Percentiles rank a stretch among this genome's conserved stretches.
These are phyloP conservation scores for Elongisporangium prolatum DNA, from an alignment of 352 stramenopile species.

Conservation along the genomic window DNA sequence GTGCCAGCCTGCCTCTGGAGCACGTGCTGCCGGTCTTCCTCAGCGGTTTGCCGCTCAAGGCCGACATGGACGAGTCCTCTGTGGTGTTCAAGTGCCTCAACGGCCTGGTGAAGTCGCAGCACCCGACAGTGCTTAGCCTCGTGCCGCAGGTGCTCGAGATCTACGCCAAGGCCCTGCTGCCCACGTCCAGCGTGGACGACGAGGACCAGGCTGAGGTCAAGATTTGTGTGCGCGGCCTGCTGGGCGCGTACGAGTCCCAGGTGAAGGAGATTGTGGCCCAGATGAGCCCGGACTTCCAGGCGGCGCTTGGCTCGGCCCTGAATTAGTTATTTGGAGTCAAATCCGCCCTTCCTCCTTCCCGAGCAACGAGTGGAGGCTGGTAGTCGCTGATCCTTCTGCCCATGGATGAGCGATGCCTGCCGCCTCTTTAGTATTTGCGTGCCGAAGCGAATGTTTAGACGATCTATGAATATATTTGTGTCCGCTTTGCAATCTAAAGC, in stretches of 20 bases:
- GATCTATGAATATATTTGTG: too few species aligned
- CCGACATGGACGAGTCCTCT: slow-evolving; percentile 95
- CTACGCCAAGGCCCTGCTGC: slow-evolving; percentile 68
- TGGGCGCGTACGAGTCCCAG: slow-evolving; percentile 66
- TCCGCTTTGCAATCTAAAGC: too few species aligned
- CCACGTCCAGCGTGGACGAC: slow-evolving; percentile 65
- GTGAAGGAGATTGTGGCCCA: slow-evolving; percentile 75
- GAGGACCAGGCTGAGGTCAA: slow-evolving; percentile 73
- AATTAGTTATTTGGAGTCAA: slow-evolving; percentile 26
- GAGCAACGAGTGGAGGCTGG: too few species aligned
- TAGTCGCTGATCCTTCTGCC: too few species aligned
- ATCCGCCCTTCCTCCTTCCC: too few species aligned
- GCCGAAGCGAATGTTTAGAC: too few species aligned
- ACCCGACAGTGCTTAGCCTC: slow-evolving; percentile 66
- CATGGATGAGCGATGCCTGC: too few species aligned
- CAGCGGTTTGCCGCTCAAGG: slow-evolving; percentile 92
- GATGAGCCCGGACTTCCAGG: slow-evolving; percentile 70
- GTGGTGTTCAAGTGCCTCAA: slow-evolving; percentile 94
- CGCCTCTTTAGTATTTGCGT: too few species aligned
- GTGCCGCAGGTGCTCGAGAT: slow-evolving; percentile 76
- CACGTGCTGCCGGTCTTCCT: slow-evolving; percentile 94
- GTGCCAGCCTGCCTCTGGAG: slow-evolving; percentile 80
- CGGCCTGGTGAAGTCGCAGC: slow-evolving; percentile 89
- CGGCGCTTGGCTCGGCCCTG: slow-evolving; percentile 50
- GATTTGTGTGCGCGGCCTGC: slow-evolving; percentile 54